Evolutionary conservation across 2,329 filamentous ascomycete species (phyloP).

Genomic region (Talaromyces sp.): DNA sequence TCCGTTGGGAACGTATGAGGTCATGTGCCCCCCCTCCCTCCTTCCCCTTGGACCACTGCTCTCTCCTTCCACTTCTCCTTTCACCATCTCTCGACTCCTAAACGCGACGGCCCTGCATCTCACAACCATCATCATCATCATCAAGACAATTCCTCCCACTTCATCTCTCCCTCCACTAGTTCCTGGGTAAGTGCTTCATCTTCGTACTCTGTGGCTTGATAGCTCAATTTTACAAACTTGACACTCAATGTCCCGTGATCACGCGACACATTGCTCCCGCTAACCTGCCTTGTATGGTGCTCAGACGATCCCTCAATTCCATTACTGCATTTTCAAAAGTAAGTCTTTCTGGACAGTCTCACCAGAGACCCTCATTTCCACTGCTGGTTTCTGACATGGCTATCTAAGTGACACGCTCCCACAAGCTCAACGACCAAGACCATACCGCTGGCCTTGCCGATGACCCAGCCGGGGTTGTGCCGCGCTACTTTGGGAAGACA

Average conservation of each 20-base stretch:
- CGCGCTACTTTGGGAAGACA: conserved; percentile 88
- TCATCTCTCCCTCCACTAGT: not conserved
- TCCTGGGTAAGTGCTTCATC: not conserved
- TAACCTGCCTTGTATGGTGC: not conserved
- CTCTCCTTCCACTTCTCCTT: not conserved
- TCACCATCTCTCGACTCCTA: not conserved
- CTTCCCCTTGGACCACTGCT: not conserved
- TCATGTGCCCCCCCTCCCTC: conserved; percentile 13
- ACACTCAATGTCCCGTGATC: not conserved
- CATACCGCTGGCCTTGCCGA: conserved; percentile 71
- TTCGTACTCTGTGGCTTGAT: not conserved
- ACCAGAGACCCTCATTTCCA: not conserved
- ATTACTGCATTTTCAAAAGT: not conserved
- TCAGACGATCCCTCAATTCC: not conserved
- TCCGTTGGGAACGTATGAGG: conserved; percentile 9
- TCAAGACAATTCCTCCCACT: not conserved
- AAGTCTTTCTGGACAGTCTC: not conserved
- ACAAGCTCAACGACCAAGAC: conserved; percentile 93
- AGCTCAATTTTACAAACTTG: not conserved
- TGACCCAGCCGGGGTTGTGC: conserved; percentile 72
- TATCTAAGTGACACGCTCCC: conserved; percentile 84
- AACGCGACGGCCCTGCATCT: not conserved
- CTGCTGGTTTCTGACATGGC: not conserved
- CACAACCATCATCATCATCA: not conserved
- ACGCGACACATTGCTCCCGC: conserved; percentile 2